These are phyloP conservation scores for Chalciporus piperatus DNA, from an alignment of 768 basidiomycete species.

Conservation along the genomic window DNA sequence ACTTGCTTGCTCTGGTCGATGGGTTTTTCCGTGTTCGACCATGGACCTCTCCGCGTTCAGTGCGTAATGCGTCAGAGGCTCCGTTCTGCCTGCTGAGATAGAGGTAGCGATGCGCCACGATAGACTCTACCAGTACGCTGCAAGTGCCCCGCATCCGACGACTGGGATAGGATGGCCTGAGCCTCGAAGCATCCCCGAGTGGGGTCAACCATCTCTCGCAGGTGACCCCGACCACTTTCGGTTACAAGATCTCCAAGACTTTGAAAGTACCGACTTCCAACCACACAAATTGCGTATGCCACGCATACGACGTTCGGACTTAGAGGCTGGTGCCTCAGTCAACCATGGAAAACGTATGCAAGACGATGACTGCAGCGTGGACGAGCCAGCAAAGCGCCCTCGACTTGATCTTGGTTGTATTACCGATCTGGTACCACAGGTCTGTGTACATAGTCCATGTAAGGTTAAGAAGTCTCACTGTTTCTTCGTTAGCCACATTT, in stretches of 20 bases:
- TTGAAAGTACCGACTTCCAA: constrained; percentile 35
- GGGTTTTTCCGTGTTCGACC: constrained; percentile 19
- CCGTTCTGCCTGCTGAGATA: constrained; percentile 5
- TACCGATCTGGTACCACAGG: constrained; percentile 44
- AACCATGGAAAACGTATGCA: constrained; percentile 10
- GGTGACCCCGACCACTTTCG: constrained; percentile 36
- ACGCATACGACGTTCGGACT: not conserved
- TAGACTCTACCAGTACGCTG: constrained; percentile 23
- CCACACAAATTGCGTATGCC: constrained; percentile 1
- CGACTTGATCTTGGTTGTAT: constrained; percentile 37
- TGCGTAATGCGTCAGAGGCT: constrained; percentile 11
- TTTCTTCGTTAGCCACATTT: constrained; percentile 17
- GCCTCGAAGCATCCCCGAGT: constrained; percentile 29
- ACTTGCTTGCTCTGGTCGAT: constrained; percentile 14
- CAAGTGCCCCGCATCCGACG: constrained; percentile 16
- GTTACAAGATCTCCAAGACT: constrained; percentile 43
- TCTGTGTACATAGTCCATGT: constrained; percentile 23
- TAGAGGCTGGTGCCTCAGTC: not conserved
- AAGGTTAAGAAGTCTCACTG: constrained; percentile 6
- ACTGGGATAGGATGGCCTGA: not conserved
- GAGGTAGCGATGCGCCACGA: constrained; percentile 14
- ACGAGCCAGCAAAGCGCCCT: constrained; percentile 29
- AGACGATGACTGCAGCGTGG: not conserved
- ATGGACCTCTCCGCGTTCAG: constrained; percentile 18
- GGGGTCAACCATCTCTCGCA: constrained; percentile 34